These are phyloP conservation scores for Lippia alba DNA, from an alignment of 305 asterid genomes.

Conservation along the genomic window DNA sequence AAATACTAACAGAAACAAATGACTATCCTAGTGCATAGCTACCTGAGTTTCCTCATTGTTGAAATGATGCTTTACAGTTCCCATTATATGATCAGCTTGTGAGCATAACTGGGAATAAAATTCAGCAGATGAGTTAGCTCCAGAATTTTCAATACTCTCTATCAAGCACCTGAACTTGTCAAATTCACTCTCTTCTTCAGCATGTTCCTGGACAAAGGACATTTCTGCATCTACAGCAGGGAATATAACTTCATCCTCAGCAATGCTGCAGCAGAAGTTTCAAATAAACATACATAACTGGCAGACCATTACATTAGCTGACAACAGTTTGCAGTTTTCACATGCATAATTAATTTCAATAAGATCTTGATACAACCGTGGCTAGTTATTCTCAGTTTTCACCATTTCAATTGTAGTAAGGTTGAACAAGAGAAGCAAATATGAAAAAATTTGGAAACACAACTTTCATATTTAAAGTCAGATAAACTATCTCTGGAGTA, in stretches of 20 bases:
- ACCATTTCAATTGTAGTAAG: slow-evolving; percentile 4
- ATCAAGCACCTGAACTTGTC: slow-evolving; percentile 88
- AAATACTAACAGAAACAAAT: slow-evolving; percentile 16
- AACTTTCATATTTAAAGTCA: neutral
- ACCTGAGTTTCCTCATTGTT: slow-evolving; percentile 93
- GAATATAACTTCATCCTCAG: slow-evolving; percentile 97
- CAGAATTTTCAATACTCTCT: slow-evolving; percentile 87
- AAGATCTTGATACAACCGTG: neutral
- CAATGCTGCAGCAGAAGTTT: slow-evolving; percentile 69
- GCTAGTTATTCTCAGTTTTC: neutral
- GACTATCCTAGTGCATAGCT: slow-evolving; percentile 24
- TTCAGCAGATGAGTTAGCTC: slow-evolving; percentile 88
- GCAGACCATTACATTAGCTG: neutral
- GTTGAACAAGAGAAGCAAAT: neutral
- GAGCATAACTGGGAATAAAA: slow-evolving; percentile 85
- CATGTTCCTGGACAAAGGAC: slow-evolving; percentile 94
- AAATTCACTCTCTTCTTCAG: slow-evolving; percentile 94
- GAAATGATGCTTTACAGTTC: slow-evolving; percentile 82
- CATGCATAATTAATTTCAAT: neutral
- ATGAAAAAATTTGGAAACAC: neutral
- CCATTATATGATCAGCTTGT: slow-evolving; percentile 94
- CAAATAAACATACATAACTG: slow-evolving; percentile 11
- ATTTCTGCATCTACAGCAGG: slow-evolving; percentile 93
- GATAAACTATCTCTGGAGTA: slow-evolving; percentile 6
- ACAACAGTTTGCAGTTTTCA: slow-evolving; percentile 7